These are phyloP conservation scores for Fusarium austroafricanum DNA, from an alignment of 2,329 filamentous ascomycete species.

Conservation along the genomic window DNA sequence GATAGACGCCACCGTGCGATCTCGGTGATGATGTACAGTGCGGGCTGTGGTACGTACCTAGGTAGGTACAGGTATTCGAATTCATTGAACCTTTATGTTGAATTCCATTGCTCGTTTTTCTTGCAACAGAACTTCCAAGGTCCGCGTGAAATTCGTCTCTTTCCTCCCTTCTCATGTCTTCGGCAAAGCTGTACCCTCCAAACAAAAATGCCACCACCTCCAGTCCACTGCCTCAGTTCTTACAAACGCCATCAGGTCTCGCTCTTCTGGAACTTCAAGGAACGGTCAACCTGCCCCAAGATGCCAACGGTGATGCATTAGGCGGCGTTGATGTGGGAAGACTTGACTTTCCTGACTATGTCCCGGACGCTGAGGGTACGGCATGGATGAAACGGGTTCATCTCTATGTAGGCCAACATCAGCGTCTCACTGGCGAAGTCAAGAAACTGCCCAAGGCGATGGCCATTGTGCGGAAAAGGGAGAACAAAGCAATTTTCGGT, in stretches of 20 bases:
- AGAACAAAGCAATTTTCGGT: conserved; percentile 56
- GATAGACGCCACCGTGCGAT: too few species aligned
- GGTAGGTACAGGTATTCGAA: too few species aligned
- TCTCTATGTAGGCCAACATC: conserved; percentile 88
- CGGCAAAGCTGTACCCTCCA: conserved; percentile 56
- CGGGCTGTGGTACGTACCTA: conserved; percentile 17
- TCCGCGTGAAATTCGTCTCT: too few species aligned
- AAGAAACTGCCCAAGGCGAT: conserved; percentile 85
- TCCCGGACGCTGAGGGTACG: conserved; percentile 59
- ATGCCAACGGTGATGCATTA: conserved; percentile 48
- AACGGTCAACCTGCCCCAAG: conserved; percentile 78
- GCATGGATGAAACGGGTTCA: conserved; percentile 93
- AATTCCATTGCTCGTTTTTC: too few species aligned
- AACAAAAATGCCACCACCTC: conserved; percentile 41
- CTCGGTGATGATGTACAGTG: not conserved
- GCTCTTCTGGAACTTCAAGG: conserved; percentile 94
- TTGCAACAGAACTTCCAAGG: too few species aligned
- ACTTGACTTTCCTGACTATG: conserved; percentile 82
- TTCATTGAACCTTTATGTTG: not conserved
- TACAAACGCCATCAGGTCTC: conserved; percentile 89
- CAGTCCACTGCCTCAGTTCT: conserved; percentile 78
- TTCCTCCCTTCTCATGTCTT: conserved; percentile 44
- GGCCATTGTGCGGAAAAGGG: conserved; percentile 76
- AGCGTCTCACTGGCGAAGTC: conserved; percentile 88
- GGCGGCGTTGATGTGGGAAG: conserved; percentile 68